phyloP scores from a whole-genome alignment of 176 grass and related monocot species.

The Oryza meridionalis region DNA sequence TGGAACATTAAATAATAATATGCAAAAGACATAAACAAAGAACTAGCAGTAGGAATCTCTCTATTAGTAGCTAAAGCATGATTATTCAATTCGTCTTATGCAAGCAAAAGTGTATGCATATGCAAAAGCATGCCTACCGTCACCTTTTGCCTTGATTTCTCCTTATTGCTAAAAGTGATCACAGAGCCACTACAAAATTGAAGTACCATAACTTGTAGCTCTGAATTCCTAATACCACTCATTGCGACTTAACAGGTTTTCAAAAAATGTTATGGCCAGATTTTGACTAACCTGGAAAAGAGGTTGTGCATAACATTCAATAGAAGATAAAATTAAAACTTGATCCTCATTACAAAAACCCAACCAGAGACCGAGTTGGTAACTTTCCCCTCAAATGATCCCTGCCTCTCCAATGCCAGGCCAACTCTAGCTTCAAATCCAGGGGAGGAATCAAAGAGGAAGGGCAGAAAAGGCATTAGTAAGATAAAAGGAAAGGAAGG shows the following conservation, averaged over 20 bases:
- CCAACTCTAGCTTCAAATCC: slow-evolving; percentile 45
- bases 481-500: slow-evolving; percentile 53
- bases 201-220: slow-evolving; percentile 4
- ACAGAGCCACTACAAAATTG: slow-evolving; percentile 18
- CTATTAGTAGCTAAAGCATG: slow-evolving; percentile 47
- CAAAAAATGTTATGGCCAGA: background rate
- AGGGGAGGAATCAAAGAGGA: slow-evolving; percentile 48
- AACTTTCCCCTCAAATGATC: slow-evolving; percentile 33
- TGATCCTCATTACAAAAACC: slow-evolving; percentile 4
- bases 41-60: slow-evolving; percentile 40
- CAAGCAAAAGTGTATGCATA: slow-evolving; percentile 45
- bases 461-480: slow-evolving; percentile 34
- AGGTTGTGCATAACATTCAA: slow-evolving; percentile 1
- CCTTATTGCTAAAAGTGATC: slow-evolving; percentile 6
- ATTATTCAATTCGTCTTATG: slow-evolving; percentile 48
- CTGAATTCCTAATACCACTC: background rate
- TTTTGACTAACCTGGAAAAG: background rate
- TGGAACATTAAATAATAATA: background rate
- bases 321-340: background rate
- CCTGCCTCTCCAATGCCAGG: slow-evolving; percentile 32
- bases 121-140: slow-evolving; percentile 32
- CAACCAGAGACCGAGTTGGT: background rate
- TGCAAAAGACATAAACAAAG: background rate
- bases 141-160: background rate
- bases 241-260: background rate